These are phyloP conservation scores for Pseudonectria foliicola DNA, from an alignment of 2,329 filamentous ascomycete genomes.

Conservation along the genomic window DNA sequence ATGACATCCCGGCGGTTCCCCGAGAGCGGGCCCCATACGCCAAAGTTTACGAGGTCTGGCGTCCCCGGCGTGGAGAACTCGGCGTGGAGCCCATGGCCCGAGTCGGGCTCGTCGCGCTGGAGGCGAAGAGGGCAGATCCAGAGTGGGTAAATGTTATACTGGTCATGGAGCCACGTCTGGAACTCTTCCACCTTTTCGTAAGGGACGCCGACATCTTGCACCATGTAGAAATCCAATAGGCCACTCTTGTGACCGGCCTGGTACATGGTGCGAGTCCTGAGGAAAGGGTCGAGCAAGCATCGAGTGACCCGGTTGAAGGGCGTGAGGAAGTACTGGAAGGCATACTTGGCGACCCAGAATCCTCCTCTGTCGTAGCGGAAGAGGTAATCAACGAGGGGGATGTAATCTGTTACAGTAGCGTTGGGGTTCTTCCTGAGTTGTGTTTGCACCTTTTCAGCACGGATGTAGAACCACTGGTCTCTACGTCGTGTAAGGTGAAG, in stretches of 20 bases:
- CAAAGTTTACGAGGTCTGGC: slow-evolving; percentile 51
- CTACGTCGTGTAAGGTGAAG: slow-evolving; percentile 46
- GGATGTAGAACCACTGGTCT: slow-evolving; percentile 71
- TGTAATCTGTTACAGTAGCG: slow-evolving; percentile 38
- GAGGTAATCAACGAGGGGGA: slow-evolving; percentile 59
- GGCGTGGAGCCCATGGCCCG: slow-evolving; percentile 40
- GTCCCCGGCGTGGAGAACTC: slow-evolving; percentile 33
- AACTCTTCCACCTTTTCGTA: slow-evolving; percentile 37
- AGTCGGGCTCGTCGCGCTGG: slow-evolving; percentile 33
- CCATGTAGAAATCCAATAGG: slow-evolving; percentile 52
- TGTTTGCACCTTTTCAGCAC: slow-evolving; percentile 42
- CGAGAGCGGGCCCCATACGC: slow-evolving; percentile 51
- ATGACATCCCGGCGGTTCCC: slow-evolving; percentile 40
- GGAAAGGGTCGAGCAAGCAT: slow-evolving; percentile 52
- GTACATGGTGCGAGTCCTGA: slow-evolving; percentile 60
- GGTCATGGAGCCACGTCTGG: slow-evolving; percentile 38
- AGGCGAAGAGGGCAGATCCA: slow-evolving; percentile 49
- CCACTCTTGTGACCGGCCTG: slow-evolving; percentile 56
- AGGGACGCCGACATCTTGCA: slow-evolving; percentile 56
- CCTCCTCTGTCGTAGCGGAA: slow-evolving; percentile 65
- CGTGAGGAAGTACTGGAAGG: slow-evolving; percentile 56
- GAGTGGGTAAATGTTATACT: slow-evolving; percentile 43
- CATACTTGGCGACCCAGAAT: slow-evolving; percentile 59
- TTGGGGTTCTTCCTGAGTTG: slow-evolving; percentile 14
- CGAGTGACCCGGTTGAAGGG: slow-evolving; percentile 60